These are phyloP conservation scores for Aspergillus pseudoterreus DNA, from an alignment of 2,329 filamentous ascomycete genomes.

Conservation along the genomic window DNA sequence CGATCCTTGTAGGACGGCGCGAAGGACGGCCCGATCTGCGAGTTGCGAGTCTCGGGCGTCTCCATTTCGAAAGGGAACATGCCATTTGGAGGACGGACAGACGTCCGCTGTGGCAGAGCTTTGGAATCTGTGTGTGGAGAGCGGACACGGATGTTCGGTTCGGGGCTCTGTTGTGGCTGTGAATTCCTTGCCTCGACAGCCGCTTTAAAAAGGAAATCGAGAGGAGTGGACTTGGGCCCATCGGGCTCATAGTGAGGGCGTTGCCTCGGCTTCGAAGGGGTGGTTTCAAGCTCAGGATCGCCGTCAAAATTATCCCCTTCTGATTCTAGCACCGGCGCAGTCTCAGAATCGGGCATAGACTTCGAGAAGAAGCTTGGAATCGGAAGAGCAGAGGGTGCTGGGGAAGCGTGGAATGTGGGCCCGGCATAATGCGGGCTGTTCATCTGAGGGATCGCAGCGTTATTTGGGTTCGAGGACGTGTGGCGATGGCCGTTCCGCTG, in stretches of 20 bases:
- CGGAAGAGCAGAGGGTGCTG: slow-evolving; percentile 82
- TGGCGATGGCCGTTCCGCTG: slow-evolving; percentile 28
- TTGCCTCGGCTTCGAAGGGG: slow-evolving; percentile 44
- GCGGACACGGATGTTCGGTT: slow-evolving; percentile 41
- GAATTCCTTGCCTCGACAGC: slow-evolving; percentile 64
- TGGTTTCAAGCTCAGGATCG: slow-evolving; percentile 33
- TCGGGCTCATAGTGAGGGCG: slow-evolving; percentile 33
- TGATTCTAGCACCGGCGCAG: slow-evolving; percentile 31
- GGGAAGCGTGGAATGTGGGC: slow-evolving; percentile 91
- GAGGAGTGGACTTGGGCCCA: slow-evolving; percentile 62
- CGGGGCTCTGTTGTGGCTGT: slow-evolving; percentile 48
- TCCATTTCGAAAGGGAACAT: slow-evolving; percentile 70
- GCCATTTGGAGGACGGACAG: slow-evolving; percentile 49
- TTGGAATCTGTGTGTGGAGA: slow-evolving; percentile 47
- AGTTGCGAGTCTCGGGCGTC: slow-evolving; percentile 50
- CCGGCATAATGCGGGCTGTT: slow-evolving; percentile 67
- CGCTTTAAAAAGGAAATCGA: slow-evolving; percentile 87
- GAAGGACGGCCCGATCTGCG: slow-evolving; percentile 62
- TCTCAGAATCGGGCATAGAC: slow-evolving; percentile 63
- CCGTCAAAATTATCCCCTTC: slow-evolving; percentile 38
- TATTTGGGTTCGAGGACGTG: slow-evolving; percentile 30
- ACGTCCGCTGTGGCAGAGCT: slow-evolving; percentile 39
- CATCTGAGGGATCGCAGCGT: slow-evolving; percentile 40
- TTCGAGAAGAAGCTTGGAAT: slow-evolving; percentile 85
- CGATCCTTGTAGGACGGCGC: slow-evolving; percentile 54